Evolutionary conservation across 139 green algal genomes (phyloP).

Genomic region (Edaphochlamys debaryana): DNA sequence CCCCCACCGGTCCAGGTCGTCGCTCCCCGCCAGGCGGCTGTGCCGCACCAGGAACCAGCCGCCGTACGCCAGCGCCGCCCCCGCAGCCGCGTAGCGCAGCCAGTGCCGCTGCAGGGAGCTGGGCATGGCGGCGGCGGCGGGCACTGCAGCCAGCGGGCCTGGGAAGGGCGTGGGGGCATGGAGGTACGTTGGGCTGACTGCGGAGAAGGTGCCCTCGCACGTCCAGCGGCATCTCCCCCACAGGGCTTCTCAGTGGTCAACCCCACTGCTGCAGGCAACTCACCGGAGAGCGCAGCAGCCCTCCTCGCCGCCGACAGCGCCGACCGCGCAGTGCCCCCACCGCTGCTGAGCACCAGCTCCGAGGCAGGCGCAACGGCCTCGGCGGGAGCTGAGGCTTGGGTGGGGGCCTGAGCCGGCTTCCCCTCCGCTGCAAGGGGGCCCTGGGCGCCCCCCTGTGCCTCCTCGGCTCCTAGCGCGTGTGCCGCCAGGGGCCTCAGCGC

Average conservation of each 20-base stretch:
- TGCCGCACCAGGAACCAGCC: constrained; percentile 76
- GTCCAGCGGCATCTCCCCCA: too few relatives aligned
- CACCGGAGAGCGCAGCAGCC: constrained; percentile 21
- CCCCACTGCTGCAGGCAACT: background rate
- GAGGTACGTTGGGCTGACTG: too few relatives aligned
- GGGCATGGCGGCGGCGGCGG: constrained; percentile 48
- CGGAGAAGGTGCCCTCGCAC: too few relatives aligned
- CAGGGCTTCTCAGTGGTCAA: background rate
- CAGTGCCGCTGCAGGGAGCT: constrained; percentile 74
- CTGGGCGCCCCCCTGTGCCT: background rate
- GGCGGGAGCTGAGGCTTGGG: background rate
- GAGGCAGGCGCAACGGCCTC: background rate
- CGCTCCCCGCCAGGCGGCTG: constrained; percentile 75
- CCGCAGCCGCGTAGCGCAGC: constrained; percentile 67
- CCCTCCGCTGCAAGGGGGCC: background rate
- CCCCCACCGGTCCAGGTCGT: constrained; percentile 79
- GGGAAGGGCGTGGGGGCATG: background rate
- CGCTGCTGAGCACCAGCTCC: constrained; percentile 3
- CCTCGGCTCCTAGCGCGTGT: background rate
- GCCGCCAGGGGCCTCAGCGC: background rate
- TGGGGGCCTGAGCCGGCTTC: background rate
- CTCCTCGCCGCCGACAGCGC: constrained; percentile 11
- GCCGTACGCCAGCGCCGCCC: constrained; percentile 27
- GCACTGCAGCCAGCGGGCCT: constrained; percentile 46
- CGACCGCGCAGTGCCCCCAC: background rate